Conservation (phyloP, 176 grass and related monocot species). For the Elymus sibiricus region DNA sequence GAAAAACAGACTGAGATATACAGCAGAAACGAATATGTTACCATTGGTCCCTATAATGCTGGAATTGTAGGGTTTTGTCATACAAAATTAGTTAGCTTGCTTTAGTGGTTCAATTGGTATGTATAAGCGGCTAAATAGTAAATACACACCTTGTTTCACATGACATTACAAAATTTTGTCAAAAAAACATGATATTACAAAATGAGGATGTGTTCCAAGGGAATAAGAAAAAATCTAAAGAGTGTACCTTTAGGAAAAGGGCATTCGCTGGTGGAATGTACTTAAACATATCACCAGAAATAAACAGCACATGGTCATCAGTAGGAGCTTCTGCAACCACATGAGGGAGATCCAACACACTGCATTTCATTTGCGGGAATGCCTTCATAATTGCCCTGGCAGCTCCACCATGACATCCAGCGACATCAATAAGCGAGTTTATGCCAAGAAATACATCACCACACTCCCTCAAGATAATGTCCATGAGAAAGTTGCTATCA, state of each 20-base stretch:
- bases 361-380: constrained; percentile 43
- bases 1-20: constrained; percentile 34
- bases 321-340: constrained; percentile 23
- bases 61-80: background rate
- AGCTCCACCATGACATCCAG: constrained; percentile 12
- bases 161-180: background rate
- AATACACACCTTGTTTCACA: background rate
- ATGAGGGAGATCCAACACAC: constrained; percentile 44
- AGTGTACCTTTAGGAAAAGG: constrained; percentile 40
- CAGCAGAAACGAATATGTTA: background rate
- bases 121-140: background rate
- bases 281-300: constrained; percentile 42
- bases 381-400: constrained; percentile 24
- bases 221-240: background rate
- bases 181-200: background rate
- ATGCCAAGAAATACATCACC: constrained; percentile 27
- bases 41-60: background rate
- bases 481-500: constrained; percentile 21
- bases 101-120: background rate
- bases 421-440: constrained; percentile 43
- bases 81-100: background rate
- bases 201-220: background rate
- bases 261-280: constrained; percentile 31
- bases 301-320: background rate
- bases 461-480: constrained; percentile 6